phyloP scores from a whole-genome alignment of 176 grass and related monocot species.

The Raddia guianensis region DNA sequence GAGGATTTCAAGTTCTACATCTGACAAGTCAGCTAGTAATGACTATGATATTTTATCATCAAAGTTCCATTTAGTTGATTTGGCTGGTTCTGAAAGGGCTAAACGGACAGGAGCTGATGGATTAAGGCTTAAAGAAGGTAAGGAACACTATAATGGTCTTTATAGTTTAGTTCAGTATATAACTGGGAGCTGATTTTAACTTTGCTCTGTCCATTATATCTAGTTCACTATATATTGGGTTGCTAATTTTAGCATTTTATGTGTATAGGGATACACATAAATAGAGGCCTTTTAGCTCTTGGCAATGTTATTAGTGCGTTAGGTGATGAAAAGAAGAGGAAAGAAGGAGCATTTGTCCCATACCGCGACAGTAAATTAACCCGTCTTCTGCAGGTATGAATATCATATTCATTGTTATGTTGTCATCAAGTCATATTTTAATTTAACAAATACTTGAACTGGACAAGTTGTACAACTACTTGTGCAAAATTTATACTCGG shows the following conservation, averaged over 20 bases:
- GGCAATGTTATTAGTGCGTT: constrained; percentile 87
- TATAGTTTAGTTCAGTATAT: constrained; percentile 13
- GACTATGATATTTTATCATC: constrained; percentile 69
- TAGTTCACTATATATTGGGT: no score
- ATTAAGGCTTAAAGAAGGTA: constrained; percentile 80
- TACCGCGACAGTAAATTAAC: constrained; percentile 87
- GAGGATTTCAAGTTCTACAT: constrained; percentile 45
- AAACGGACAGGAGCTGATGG: constrained; percentile 81
- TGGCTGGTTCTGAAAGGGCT: constrained; percentile 90
- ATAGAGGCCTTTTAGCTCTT: constrained; percentile 81
- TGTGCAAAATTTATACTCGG: neutral
- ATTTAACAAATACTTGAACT: neutral
- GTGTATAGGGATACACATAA: constrained; percentile 75
- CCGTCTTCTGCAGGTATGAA: constrained; percentile 66
- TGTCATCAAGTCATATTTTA: neutral
- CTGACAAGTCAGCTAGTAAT: constrained; percentile 44
- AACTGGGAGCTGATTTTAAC: constrained; percentile 21
- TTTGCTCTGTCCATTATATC: constrained; percentile 12
- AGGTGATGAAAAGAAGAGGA: constrained; percentile 81
- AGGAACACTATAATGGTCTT: neutral
- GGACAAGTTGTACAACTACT: neutral
- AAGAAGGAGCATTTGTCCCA: constrained; percentile 80
- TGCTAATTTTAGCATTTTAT: neutral
- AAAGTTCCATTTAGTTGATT: constrained; percentile 85
- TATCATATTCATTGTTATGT: neutral